phyloP scores from a whole-genome alignment of 1,284 basidiomycete genomes.

The Earliella scabrosa region DNA sequence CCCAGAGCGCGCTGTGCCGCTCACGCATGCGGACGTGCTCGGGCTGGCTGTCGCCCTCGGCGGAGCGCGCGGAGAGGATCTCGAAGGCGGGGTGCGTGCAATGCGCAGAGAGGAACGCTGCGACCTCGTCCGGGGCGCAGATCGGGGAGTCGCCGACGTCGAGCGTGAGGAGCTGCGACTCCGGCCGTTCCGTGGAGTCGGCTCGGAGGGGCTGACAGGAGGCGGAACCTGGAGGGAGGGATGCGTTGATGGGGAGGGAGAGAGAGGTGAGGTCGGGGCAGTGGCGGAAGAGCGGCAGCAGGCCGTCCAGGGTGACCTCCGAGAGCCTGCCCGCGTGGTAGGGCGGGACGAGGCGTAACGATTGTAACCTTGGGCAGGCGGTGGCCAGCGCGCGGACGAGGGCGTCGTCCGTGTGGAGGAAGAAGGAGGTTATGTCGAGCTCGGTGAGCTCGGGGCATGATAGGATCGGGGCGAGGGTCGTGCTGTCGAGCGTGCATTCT shows the following conservation, averaged over 20 bases:
- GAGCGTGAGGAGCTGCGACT: slow-evolving; percentile 13
- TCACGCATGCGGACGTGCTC: slow-evolving; percentile 15
- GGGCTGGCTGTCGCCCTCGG: slow-evolving; percentile 14
- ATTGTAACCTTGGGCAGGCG: slow-evolving; percentile 23
- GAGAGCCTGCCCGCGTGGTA: slow-evolving; percentile 21
- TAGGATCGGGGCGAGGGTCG: slow-evolving; percentile 13
- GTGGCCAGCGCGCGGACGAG: slow-evolving; percentile 18
- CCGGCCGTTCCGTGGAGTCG: too few species aligned
- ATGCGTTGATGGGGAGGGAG: slow-evolving; percentile 19
- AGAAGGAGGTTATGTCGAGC: slow-evolving; percentile 23
- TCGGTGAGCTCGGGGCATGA: slow-evolving; percentile 17
- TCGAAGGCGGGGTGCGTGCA: slow-evolving; percentile 21
- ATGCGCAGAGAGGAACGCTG: slow-evolving; percentile 22
- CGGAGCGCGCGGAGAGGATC: slow-evolving; percentile 12
- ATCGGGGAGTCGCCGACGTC: slow-evolving; percentile 25
- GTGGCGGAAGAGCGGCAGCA: slow-evolving; percentile 18
- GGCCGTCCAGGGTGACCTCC: slow-evolving; percentile 21
- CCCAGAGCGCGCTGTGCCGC: slow-evolving; percentile 17
- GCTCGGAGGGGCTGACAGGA: too few species aligned
- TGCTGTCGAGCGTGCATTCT: slow-evolving; percentile 10
- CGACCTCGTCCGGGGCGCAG: slow-evolving; percentile 16
- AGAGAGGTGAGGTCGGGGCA: slow-evolving; percentile 20
- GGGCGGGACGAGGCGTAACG: slow-evolving; percentile 21
- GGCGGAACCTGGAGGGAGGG: not conserved
- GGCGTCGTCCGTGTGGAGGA: slow-evolving; percentile 15